phyloP scores from a whole-genome alignment of 768 basidiomycete species.

The Termitomyces titanicus region DNA sequence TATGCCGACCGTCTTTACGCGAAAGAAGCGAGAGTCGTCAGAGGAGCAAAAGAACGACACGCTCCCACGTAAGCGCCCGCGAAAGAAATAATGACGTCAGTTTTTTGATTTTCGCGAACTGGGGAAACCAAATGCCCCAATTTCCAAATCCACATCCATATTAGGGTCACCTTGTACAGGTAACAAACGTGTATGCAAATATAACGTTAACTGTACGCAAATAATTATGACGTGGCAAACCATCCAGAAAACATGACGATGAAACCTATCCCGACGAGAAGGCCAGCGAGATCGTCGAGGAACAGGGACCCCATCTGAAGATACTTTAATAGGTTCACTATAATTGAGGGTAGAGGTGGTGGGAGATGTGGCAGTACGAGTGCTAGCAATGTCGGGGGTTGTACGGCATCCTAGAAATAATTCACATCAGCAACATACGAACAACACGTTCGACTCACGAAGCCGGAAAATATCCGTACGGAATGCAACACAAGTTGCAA shows the following conservation, averaged over 20 bases:
- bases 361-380: slow-evolving; percentile 66
- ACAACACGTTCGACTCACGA: slow-evolving; percentile 41
- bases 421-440: background rate
- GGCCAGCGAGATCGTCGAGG: slow-evolving; percentile 66
- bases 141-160: background rate
- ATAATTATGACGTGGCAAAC: slow-evolving; percentile 23
- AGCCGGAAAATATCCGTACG: slow-evolving; percentile 62
- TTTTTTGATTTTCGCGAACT: too few species aligned
- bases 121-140: too few species aligned
- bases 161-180: background rate
- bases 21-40: too few species aligned
- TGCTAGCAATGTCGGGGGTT: slow-evolving; percentile 55
- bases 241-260: slow-evolving; percentile 53
- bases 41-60: background rate
- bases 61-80: too few species aligned
- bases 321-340: slow-evolving; percentile 64
- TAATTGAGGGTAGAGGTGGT: slow-evolving; percentile 55
- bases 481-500: slow-evolving; percentile 71
- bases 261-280: slow-evolving; percentile 71
- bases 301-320: slow-evolving; percentile 62
- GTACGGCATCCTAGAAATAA: slow-evolving; percentile 46
- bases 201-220: slow-evolving; percentile 3
- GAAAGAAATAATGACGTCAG: too few species aligned
- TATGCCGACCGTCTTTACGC: too few species aligned
- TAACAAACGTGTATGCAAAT: background rate